phyloP scores from a whole-genome alignment of 768 basidiomycete genomes.

The Mycena belliarum region DNA sequence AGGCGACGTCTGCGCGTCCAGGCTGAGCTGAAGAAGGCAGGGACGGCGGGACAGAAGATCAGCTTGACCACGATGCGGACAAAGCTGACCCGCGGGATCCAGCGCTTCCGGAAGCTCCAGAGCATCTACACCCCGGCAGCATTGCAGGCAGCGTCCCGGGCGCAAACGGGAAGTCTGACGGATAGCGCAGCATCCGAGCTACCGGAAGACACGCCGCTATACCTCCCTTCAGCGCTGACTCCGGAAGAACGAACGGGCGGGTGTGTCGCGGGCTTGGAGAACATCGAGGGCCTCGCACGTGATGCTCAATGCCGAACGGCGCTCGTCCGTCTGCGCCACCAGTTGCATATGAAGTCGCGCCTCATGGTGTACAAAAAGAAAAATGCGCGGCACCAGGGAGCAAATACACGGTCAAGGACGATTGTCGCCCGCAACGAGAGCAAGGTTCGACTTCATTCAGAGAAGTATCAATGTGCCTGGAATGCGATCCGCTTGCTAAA shows the following conservation, averaged over 20 bases:
- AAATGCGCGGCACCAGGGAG: conserved; percentile 25
- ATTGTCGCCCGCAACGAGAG: background rate
- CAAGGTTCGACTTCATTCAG: background rate
- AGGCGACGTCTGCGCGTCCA: conserved; percentile 1
- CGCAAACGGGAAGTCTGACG: background rate
- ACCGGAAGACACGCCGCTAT: background rate
- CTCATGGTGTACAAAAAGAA: conserved; percentile 25
- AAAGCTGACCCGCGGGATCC: background rate
- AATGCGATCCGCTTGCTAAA: background rate
- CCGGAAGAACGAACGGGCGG: background rate
- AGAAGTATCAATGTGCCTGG: conserved; percentile 3
- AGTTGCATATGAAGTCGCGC: conserved; percentile 17
- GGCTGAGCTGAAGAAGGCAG: conserved; percentile 4
- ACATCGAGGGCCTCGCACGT: background rate
- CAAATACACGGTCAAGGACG: conserved; percentile 10
- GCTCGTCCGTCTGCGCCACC: background rate
- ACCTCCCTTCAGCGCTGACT: conserved; percentile 1
- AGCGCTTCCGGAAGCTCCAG: conserved; percentile 7
- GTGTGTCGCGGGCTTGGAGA: background rate
- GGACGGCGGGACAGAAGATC: background rate
- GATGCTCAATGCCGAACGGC: conserved; percentile 13
- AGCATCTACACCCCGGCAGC: background rate
- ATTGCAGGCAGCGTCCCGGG: background rate
- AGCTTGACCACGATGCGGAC: background rate
- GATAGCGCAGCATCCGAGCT: background rate